Conservation (phyloP, 768 basidiomycete species). For the Rhodotorula babjevae region DNA sequence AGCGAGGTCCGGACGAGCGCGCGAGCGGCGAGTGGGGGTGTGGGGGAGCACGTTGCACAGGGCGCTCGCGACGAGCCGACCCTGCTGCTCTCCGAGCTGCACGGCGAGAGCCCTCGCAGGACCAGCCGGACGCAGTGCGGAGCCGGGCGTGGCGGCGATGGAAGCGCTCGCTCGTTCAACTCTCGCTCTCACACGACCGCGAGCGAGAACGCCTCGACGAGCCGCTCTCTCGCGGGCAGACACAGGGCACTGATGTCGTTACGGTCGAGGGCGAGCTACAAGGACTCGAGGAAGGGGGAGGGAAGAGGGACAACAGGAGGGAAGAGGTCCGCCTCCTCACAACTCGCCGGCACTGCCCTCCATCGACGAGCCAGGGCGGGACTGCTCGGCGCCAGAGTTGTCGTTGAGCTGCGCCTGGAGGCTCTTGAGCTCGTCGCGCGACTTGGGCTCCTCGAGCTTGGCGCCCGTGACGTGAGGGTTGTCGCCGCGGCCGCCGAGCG, state of each 20-base stretch:
- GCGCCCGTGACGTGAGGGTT: slow-evolving; percentile 13
- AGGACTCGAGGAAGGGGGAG: not conserved
- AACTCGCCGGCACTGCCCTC: not conserved
- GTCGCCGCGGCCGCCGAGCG: slow-evolving; percentile 9
- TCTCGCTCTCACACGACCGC: too few species aligned
- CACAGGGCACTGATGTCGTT: too few species aligned
- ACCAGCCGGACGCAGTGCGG: too few species aligned
- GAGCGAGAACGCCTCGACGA: too few species aligned
- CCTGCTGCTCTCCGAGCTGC: too few species aligned
- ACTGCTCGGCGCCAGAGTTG: not conserved
- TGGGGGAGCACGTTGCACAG: too few species aligned
- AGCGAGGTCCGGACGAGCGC: not conserved
- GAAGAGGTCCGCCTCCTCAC: not conserved
- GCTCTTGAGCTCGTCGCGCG: slow-evolving; percentile 20
- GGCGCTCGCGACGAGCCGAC: too few species aligned
- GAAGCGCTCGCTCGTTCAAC: too few species aligned
- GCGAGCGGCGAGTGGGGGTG: not conserved
- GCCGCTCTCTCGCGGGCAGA: too few species aligned
- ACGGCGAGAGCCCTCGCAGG: too few species aligned
- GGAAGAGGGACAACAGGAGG: not conserved
- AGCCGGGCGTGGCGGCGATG: too few species aligned
- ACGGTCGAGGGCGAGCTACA: too few species aligned
- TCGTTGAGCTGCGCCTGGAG: slow-evolving; percentile 12
- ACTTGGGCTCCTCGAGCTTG: slow-evolving; percentile 27
- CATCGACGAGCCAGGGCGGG: not conserved